These are phyloP conservation scores for Hypoxylon sp. DNA, from an alignment of 2,329 filamentous ascomycete genomes.

Conservation along the genomic window DNA sequence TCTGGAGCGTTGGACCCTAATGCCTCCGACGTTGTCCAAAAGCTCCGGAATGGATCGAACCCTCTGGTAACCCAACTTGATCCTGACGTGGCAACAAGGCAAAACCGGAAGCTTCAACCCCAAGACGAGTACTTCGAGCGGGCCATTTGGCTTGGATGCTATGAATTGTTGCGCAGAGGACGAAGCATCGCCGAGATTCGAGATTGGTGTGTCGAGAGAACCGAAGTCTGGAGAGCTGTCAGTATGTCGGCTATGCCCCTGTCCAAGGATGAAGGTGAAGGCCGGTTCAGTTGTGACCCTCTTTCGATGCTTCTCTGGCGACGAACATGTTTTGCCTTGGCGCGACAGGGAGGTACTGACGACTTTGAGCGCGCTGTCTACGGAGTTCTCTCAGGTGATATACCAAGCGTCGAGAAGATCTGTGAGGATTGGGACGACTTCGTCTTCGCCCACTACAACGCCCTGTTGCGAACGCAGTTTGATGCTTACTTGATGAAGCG, in stretches of 20 bases:
- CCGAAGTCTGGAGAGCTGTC: slow-evolving; percentile 90
- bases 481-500: slow-evolving; percentile 75
- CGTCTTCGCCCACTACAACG: slow-evolving; percentile 89
- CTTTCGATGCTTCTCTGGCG: slow-evolving; percentile 77
- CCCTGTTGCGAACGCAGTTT: slow-evolving; percentile 84
- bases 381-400: slow-evolving; percentile 88
- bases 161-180: slow-evolving; percentile 91
- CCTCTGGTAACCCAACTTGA: slow-evolving; percentile 89
- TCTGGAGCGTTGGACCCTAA: slow-evolving; percentile 75
- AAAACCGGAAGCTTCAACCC: slow-evolving; percentile 80
- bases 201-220: slow-evolving; percentile 88
- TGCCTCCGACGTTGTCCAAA: slow-evolving; percentile 68
- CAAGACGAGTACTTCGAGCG: slow-evolving; percentile 91
- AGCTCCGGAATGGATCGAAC: slow-evolving; percentile 70
- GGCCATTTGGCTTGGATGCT: slow-evolving; percentile 93
- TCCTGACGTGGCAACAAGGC: slow-evolving; percentile 88
- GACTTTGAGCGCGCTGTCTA: slow-evolving; percentile 92
- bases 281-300: slow-evolving; percentile 59
- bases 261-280: slow-evolving; percentile 63
- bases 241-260: slow-evolving; percentile 82
- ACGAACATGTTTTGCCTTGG: slow-evolving; percentile 80
- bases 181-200: slow-evolving; percentile 79
- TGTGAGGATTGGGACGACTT: slow-evolving; percentile 88
- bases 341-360: slow-evolving; percentile 77
- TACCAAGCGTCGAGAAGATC: slow-evolving; percentile 81